A percentile compares a stretch with the other conserved stretches of the same genome.
Conservation (phyloP, 768 basidiomycete species). For the Leccinum longicurvipes region DNA sequence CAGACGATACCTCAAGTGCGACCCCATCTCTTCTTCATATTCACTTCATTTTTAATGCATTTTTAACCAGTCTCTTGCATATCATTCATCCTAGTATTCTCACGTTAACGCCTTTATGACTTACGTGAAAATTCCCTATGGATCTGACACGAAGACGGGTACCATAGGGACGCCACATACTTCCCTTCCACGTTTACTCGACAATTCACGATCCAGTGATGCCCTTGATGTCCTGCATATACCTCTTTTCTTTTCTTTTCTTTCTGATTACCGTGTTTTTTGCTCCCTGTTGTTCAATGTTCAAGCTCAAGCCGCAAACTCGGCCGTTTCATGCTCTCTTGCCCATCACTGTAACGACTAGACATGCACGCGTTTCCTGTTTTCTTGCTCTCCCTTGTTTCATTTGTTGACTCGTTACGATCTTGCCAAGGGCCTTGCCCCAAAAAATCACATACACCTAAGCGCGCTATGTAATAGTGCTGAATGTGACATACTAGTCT, state of each 20-base stretch:
- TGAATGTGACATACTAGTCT: constrained; percentile 13
- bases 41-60: constrained; percentile 29
- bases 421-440: constrained; percentile 24
- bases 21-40: constrained; percentile 28
- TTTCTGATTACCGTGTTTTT: constrained; percentile 3
- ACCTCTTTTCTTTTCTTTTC: constrained; percentile 8
- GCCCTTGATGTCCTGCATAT: constrained; percentile 26
- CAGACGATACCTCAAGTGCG: constrained; percentile 29
- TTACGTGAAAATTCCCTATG: constrained; percentile 21
- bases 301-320: constrained; percentile 10
- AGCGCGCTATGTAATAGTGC: constrained; percentile 11
- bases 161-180: constrained; percentile 3
- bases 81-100: constrained; percentile 26
- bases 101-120: constrained; percentile 16
- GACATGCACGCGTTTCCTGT: constrained; percentile 49
- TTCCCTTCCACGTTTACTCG: constrained; percentile 17
- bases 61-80: constrained; percentile 34
- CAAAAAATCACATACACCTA: constrained; percentile 18
- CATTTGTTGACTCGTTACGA: constrained; percentile 29
- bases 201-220: constrained; percentile 26
- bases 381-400: constrained; percentile 35
- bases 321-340: constrained; percentile 19
- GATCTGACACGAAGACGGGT: constrained; percentile 14
- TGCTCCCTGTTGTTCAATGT: constrained; percentile 9
- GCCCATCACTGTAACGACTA: constrained; percentile 61